Conservation (phyloP, 2,329 filamentous ascomycete species). For the Emergomyces pasteurianus region DNA sequence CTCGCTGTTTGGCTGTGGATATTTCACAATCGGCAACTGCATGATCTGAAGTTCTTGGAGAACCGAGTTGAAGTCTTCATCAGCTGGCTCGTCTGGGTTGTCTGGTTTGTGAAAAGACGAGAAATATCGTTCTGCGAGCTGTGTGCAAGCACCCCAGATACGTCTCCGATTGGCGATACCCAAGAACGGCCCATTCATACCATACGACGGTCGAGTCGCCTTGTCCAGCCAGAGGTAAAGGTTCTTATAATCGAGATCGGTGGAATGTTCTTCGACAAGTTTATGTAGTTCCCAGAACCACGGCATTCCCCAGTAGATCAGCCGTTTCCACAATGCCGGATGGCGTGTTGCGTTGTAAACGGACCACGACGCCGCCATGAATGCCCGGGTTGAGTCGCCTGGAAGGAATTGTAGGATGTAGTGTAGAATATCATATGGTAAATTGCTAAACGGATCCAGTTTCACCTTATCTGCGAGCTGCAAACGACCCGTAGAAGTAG, state of each 20-base stretch:
- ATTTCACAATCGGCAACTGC: background rate
- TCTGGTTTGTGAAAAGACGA: background rate
- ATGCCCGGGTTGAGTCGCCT: background rate
- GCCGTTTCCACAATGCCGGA: constrained; percentile 3
- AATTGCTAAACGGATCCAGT: background rate
- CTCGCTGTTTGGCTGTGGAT: background rate
- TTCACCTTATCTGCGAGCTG: background rate
- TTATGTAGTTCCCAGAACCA: constrained; percentile 7
- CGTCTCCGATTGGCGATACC: constrained; percentile 22
- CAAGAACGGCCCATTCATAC: constrained; percentile 17
- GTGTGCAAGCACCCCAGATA: constrained; percentile 15
- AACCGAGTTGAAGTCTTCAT: background rate
- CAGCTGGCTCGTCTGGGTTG: too few relatives aligned
- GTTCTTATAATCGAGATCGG: constrained; percentile 2
- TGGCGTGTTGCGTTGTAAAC: constrained; percentile 1
- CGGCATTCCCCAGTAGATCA: constrained; percentile 3
- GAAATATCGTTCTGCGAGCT: constrained; percentile 6
- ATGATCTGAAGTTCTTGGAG: background rate
- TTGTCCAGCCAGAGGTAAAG: constrained; percentile 14
- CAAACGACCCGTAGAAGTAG: background rate
- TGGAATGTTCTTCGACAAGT: background rate
- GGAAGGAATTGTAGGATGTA: background rate
- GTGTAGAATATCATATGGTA: constrained; percentile 3
- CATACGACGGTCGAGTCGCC: constrained; percentile 10
- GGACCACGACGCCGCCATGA: background rate